Conservation (phyloP, 768 basidiomycete species). For the Tricholomella constricta region DNA sequence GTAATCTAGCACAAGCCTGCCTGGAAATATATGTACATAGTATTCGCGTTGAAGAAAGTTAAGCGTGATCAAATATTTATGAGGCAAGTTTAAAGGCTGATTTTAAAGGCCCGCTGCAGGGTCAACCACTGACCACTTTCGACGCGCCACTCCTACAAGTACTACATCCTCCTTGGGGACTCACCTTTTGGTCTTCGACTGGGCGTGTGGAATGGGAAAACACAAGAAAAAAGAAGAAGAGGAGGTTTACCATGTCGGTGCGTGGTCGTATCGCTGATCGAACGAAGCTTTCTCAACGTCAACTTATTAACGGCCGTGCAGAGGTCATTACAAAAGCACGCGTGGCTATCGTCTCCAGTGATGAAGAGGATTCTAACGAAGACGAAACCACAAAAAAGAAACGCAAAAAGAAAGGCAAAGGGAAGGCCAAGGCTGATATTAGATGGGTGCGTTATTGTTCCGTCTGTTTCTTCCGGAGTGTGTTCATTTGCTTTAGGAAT, state of each 20-base stretch:
- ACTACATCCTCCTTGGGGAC: too few relatives aligned
- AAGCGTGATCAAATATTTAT: too few relatives aligned
- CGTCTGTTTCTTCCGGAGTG: background rate
- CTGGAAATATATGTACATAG: too few relatives aligned
- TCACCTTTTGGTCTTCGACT: too few relatives aligned
- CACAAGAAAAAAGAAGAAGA: conserved; percentile 7
- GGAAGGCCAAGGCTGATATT: conserved; percentile 29
- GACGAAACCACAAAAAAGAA: conserved; percentile 8
- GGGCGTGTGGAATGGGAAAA: background rate
- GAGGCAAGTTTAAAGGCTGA: too few relatives aligned
- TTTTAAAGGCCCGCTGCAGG: too few relatives aligned
- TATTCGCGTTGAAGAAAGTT: too few relatives aligned
- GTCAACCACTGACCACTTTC: too few relatives aligned
- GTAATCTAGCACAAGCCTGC: too few relatives aligned
- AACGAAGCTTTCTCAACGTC: background rate
- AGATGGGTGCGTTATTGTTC: conserved; percentile 49
- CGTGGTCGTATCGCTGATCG: conserved; percentile 14
- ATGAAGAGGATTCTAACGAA: conserved; percentile 18
- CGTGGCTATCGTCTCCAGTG: conserved; percentile 33
- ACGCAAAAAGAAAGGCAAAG: conserved; percentile 21
- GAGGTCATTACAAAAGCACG: conserved; percentile 66
- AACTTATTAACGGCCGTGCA: conserved; percentile 23
- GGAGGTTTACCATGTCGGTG: conserved; percentile 50
- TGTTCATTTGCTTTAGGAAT: conserved; percentile 47
- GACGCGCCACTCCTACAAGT: too few relatives aligned